Evolutionary conservation across 2,329 filamentous ascomycete species (phyloP), one percentile per base, ranked within the genome.

Genomic region (Xylariaceae sp.): DNA sequence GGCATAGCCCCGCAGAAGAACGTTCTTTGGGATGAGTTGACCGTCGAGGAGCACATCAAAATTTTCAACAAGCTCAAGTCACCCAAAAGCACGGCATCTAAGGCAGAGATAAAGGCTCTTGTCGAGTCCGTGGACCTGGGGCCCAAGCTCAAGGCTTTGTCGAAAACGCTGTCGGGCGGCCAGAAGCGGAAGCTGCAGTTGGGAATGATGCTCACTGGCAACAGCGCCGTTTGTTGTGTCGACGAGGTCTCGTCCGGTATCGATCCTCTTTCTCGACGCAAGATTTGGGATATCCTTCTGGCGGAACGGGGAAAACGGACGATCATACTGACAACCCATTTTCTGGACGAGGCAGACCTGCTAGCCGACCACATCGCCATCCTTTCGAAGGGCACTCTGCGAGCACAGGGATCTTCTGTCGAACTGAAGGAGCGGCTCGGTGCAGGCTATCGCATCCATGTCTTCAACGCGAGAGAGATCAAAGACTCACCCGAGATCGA

Each of bases 181-280:
- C 89, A 95, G 57, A 94, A 94, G 62, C 71, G 89, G 33, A 95
- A 95, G 57, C 68, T 94, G 7, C 89, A 95, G 57, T 68, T 95
- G 3, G 88, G 87, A 5, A 90, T 94, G 77, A 94, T 94, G 87
- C 78, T 95, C 47, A 93, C 86, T 3, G 89, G 90, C 40, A 88
- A 87, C 9, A 90, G 83, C 41, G 77, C 77, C 16, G 80, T 95
- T 0, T 94, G 89, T 60, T 92, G 87, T 50, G 78, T 95, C 5
- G 89, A 95, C 46, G 90, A 95, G 58, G 87, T 94, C 11, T 89
- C 83, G 24, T 88, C 82, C 39, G 90, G 89, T 11, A 70, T 95
- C 14, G 89, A 95, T 52, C 88, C 90, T 0, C 64, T 95, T 1
- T 89, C 83, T 14, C 72, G 90, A 35, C 68, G 88, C 18, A 94